Conservation (phyloP, 2,329 filamentous ascomycete species). For the Penicillium frequentans region DNA sequence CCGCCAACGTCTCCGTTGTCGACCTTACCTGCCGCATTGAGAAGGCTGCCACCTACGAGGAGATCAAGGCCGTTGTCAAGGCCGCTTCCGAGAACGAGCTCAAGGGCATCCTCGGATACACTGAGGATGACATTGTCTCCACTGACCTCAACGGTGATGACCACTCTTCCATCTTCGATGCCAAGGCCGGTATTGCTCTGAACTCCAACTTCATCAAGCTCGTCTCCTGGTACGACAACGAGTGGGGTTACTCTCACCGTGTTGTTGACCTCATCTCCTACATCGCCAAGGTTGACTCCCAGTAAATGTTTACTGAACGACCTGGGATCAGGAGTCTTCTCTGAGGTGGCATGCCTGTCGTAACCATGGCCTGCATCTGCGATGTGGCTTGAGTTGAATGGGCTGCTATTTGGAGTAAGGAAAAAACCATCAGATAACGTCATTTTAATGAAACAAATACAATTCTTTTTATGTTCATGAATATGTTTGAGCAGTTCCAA, state of each 20-base stretch:
- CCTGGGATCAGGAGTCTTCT: constrained; percentile 36
- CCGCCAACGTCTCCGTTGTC: constrained; percentile 97
- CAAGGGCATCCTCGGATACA: constrained; percentile 92
- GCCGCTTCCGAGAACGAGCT: constrained; percentile 77
- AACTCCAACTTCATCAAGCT: constrained; percentile 99
- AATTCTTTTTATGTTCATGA: constrained; percentile 19
- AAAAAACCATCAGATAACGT: constrained; percentile 25
- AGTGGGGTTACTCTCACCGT: constrained; percentile 99
- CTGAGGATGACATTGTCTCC: constrained; percentile 95
- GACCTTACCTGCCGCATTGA: constrained; percentile 92
- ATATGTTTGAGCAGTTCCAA: background rate
- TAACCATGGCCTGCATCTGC: background rate
- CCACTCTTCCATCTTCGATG: constrained; percentile 97
- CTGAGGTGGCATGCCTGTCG: constrained; percentile 22
- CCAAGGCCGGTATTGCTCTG: constrained; percentile 97
- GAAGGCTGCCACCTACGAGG: constrained; percentile 72
- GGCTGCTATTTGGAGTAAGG: constrained; percentile 3
- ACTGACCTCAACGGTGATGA: constrained; percentile 89
- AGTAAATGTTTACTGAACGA: constrained; percentile 40
- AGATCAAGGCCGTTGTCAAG: constrained; percentile 94
- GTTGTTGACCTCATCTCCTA: constrained; percentile 77
- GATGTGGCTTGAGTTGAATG: background rate
- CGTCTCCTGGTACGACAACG: constrained; percentile 98
- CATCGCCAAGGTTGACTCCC: constrained; percentile 72
- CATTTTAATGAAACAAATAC: constrained; percentile 28